Conservation (phyloP, 169 alveolate genomes). For the Eimeria brunetti region DNA sequence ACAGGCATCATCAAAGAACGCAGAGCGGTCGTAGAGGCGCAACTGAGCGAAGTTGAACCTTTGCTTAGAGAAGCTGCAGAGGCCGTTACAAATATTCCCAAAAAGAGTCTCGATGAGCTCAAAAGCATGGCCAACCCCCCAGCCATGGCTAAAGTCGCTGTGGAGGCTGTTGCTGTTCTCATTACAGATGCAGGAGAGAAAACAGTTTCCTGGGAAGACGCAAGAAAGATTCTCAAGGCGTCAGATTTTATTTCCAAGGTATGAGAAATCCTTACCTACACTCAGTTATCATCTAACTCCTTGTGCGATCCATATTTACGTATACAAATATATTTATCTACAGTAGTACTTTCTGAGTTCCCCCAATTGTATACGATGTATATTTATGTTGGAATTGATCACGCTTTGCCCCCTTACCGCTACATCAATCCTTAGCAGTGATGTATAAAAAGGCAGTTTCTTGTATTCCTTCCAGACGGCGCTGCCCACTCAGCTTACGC, state of each 20-base stretch:
- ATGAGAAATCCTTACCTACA: conserved; percentile 89
- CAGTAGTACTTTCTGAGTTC: too few species aligned
- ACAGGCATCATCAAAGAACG: conserved; percentile 92
- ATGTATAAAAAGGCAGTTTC: neutral
- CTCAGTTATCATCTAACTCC: neutral
- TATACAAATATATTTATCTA: too few species aligned
- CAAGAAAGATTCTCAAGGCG: conserved; percentile 92
- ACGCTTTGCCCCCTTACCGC: too few species aligned
- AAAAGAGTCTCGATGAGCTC: conserved; percentile 91
- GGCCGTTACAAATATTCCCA: conserved; percentile 95
- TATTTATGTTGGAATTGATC: neutral
- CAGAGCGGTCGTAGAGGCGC: conserved; percentile 92
- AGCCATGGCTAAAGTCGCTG: conserved; percentile 94
- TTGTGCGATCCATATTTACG: neutral
- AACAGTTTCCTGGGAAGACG: conserved; percentile 97
- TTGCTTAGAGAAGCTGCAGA: conserved; percentile 96
- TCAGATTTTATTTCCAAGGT: conserved; percentile 94
- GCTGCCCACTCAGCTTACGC: neutral
- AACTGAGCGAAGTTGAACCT: conserved; percentile 97
- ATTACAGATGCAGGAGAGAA: conserved; percentile 90
- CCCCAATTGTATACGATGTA: too few species aligned
- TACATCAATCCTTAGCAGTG: neutral
- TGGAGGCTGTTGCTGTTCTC: conserved; percentile 95
- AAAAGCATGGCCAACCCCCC: conserved; percentile 97
- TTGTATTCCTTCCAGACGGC: neutral